phyloP scores from a whole-genome alignment of 2,329 filamentous ascomycete genomes.

The Diaporthe longicolla region DNA sequence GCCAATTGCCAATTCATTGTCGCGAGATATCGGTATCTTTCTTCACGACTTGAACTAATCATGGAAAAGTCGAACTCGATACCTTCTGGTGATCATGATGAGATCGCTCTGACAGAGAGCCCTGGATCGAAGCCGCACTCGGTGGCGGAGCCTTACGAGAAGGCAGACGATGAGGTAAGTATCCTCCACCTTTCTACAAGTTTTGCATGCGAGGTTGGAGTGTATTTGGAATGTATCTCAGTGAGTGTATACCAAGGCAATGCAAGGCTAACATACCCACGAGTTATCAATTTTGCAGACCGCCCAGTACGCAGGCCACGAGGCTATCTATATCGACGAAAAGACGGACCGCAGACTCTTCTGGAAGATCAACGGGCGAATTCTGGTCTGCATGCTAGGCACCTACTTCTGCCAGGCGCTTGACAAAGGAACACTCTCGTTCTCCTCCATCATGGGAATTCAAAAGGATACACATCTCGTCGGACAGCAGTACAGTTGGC shows the following conservation, averaged over 20 bases:
- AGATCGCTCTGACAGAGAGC: background rate
- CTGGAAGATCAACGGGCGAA: slow-evolving; percentile 63
- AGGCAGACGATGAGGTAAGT: slow-evolving; percentile 16
- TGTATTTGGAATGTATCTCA: too few relatives aligned
- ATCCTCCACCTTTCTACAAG: background rate
- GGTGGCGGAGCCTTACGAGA: background rate
- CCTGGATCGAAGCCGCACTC: background rate
- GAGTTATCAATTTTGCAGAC: background rate
- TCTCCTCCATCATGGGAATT: slow-evolving; percentile 49
- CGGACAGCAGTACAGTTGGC: slow-evolving; percentile 55
- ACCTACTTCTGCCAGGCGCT: slow-evolving; percentile 62
- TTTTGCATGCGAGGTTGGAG: background rate
- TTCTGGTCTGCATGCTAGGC: slow-evolving; percentile 65
- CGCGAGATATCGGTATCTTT: too few relatives aligned
- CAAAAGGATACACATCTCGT: slow-evolving; percentile 50
- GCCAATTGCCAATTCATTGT: background rate
- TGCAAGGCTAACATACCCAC: background rate
- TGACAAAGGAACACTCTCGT: slow-evolving; percentile 50
- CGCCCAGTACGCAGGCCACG: slow-evolving; percentile 6
- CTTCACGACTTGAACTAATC: background rate
- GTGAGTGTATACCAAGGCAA: background rate
- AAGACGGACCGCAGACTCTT: slow-evolving; percentile 64
- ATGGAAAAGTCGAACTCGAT: background rate
- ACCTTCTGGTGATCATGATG: slow-evolving; percentile 10
- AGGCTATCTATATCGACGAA: slow-evolving; percentile 60